Evolutionary conservation across 2,329 filamentous ascomycete species (phyloP), one percentile per base, ranked within the genome.

Genomic region (Diaporthe citriasiana): DNA sequence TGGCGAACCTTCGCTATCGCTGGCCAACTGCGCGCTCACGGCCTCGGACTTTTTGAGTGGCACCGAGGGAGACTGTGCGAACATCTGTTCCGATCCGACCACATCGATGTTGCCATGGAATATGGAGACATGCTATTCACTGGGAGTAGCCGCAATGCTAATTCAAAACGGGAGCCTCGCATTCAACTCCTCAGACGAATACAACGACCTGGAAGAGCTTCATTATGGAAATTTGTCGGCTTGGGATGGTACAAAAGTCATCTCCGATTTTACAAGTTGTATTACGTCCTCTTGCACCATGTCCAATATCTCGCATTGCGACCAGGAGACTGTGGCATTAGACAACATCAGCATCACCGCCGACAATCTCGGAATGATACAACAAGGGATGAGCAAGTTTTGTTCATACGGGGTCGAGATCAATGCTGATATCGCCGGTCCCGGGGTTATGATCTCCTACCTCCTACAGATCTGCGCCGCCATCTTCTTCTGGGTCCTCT

Each of bases 381-480:
- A 35, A 7, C 13, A 15, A 3, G 60, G 50, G 4, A 56, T 72
- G 22, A 12, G 8, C 2, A 8, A 8, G 7, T 69, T 50, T 22
- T 72, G 71, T 15, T 63, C 45, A 0, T 63, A 68, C 22, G 59
- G 51, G 27, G 30, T 68, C 27, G 59, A 72, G 15, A 55, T 68
- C 30, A 72, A 72, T n/a, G 63, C 60, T 4, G 71, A 72, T 33
- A 72, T 72, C 7, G 71, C 71, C 8, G 71, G 60, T 2, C 71
- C 71, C 6, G 71, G 71, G 13, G 60, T 72, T 13, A 72, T 72
- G 59, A 66, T 33, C 22, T 72, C 71, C 8, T 72, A 72, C 10
- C 27, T 68, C 6, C 22, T 72, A n/a, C 71, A 72, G 12, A 47
- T 72, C 40, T 56, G 51, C 38, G 60, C 27, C 1, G 51, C 25